A percentile compares a stretch with the other conserved stretches of the same genome.
phyloP scores from a whole-genome alignment of 192 early-diverging fungal species.

The Entrophospora sp. region DNA sequence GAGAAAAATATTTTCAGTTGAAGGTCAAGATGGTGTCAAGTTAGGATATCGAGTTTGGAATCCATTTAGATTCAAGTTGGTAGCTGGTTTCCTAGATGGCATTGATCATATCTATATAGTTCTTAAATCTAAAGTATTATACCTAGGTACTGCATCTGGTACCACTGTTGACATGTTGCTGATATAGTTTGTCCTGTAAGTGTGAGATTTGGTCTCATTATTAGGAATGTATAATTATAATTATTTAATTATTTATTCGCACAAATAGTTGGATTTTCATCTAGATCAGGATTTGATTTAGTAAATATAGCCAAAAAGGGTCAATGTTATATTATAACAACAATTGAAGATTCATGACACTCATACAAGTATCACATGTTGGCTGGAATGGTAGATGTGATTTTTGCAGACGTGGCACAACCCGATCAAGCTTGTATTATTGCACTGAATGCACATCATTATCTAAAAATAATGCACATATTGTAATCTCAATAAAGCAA shows the following conservation, averaged over 20 bases:
- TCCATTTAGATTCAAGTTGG: slow-evolving; percentile 97
- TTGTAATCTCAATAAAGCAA: slow-evolving; percentile 99
- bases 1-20: slow-evolving; percentile 96
- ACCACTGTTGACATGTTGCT: slow-evolving; percentile 95
- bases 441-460: slow-evolving; percentile 91
- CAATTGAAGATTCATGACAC: slow-evolving; percentile 98
- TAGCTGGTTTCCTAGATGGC: slow-evolving; percentile 92
- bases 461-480: slow-evolving; percentile 95
- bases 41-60: slow-evolving; percentile 99
- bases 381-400: slow-evolving; percentile 93
- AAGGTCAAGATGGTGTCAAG: slow-evolving; percentile 91
- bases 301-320: slow-evolving; percentile 99
- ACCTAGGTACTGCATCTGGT: slow-evolving; percentile 90
- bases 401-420: slow-evolving; percentile 98
- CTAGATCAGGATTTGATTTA: slow-evolving; percentile 94
- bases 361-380: slow-evolving; percentile 99
- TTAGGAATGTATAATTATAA: background rate
- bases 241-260: no score
- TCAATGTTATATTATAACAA: slow-evolving; percentile 98
- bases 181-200: slow-evolving; percentile 86
- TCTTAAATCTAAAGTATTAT: slow-evolving; percentile 93
- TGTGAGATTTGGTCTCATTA: no score
- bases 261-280: slow-evolving; percentile 99
- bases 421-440: slow-evolving; percentile 99
- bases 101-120: slow-evolving; percentile 90